phyloP scores from a whole-genome alignment of 2,329 filamentous ascomycete species.

The Scleromitrula shiraiana region DNA sequence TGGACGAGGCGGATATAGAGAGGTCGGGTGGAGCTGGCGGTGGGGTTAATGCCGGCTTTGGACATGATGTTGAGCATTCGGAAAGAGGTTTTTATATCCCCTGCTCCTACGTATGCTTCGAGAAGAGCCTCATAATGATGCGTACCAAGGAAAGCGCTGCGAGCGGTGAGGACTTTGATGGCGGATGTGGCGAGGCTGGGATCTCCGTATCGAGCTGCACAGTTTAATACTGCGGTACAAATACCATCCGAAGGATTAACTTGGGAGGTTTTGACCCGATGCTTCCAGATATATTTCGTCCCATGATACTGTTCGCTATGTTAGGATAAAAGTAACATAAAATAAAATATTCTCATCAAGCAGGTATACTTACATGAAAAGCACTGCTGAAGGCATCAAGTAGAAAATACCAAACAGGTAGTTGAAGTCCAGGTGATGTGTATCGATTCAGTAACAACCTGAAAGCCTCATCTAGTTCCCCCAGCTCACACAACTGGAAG shows the following conservation, averaged over 20 bases:
- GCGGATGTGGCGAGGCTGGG: slow-evolving; percentile 61
- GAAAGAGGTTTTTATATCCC: slow-evolving; percentile 59
- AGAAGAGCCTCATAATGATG: slow-evolving; percentile 77
- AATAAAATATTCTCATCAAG: no score
- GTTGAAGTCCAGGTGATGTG: not conserved
- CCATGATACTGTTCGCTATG: slow-evolving; percentile 44
- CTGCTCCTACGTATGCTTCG: slow-evolving; percentile 54
- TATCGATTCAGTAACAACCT: slow-evolving; percentile 55
- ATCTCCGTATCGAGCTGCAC: slow-evolving; percentile 63
- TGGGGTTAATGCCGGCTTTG: slow-evolving; percentile 49
- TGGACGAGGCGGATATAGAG: slow-evolving; percentile 50
- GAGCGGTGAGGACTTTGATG: slow-evolving; percentile 54
- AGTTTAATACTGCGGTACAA: slow-evolving; percentile 60
- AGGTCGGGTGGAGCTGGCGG: slow-evolving; percentile 52
- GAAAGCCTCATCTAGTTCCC: slow-evolving; percentile 72
- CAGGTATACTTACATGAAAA: slow-evolving; percentile 44
- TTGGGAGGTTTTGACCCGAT: slow-evolving; percentile 49
- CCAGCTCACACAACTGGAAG: slow-evolving; percentile 61
- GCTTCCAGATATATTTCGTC: slow-evolving; percentile 64
- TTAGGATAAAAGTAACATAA: slow-evolving; percentile 8
- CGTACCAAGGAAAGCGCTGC: slow-evolving; percentile 47
- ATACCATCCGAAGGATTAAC: slow-evolving; percentile 57
- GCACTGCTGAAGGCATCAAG: slow-evolving; percentile 66
- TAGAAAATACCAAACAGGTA: slow-evolving; percentile 56
- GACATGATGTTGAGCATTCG: slow-evolving; percentile 67